Base-by-base conservation (phyloP, 176 grass and related monocot genomes). In the Oryza punctata region DNA sequence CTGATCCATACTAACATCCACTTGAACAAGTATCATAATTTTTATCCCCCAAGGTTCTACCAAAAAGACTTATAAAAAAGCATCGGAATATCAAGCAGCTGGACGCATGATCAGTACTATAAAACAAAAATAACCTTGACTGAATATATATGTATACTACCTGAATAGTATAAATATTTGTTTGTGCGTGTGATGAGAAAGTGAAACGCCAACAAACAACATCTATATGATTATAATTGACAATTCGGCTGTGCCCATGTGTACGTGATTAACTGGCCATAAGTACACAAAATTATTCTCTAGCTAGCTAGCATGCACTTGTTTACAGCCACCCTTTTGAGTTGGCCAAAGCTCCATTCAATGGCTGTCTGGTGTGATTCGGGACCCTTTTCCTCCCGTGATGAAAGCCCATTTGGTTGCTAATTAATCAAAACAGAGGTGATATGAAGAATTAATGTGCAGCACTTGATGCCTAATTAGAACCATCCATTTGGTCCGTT, bases 151-250 rank as follows among this genome's bases (percentile, higher is more conserved):
- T 35, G 21, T 32, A 45, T 32, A 5, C 32, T 29, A 29, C 6
- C 5, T 81, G 5, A 21, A 8, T 57, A 18, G 6, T n/a, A 46
- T 46, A 46, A 59, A 19, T 30, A 3, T 18, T 74, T 14, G 11
- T 3, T 3, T 7, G 3, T 19, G 15, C 46, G 25, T 37, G 7
- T 6, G 71, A 70, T 23, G 49, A 33, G 77, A 89, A 85, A 85
- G 65, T 54, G 87, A 85, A 37, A 33, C 43, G 64, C 77, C 28
- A 81, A 76, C 71, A 29, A 29, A 76, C 63, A 41, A 38, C 18
- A 1, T 19, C 28, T 23, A 47, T 4, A 24, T 10, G 16, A 21
- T 61, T 18, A 77, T 12, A 40, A 37, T 24, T 61, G 19, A 23
- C 18, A 63, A 33, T 40, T 18, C 67, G 68, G 61, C 3, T 10